Percentiles rank a stretch among this genome's conserved stretches.
Conservation (phyloP, 2,329 filamentous ascomycete genomes). For the Xylariaceae sp. region DNA sequence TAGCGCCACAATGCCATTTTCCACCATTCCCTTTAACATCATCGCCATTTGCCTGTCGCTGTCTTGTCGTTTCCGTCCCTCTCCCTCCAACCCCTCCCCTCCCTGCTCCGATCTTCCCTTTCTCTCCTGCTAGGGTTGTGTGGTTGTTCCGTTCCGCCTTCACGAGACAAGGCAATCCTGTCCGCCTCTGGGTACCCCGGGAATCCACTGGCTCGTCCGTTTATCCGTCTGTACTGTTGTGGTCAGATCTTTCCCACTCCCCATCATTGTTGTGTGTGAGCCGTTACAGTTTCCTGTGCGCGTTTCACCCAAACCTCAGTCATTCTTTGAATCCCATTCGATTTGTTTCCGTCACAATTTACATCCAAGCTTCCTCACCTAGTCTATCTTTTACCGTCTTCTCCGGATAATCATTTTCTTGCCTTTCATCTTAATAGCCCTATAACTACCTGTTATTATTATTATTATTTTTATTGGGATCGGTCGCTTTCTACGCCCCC, state of each 20-base stretch:
- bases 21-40: slow-evolving; percentile 9
- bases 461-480: not conserved
- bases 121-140: slow-evolving; percentile 18
- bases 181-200: slow-evolving; percentile 21
- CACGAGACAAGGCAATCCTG: slow-evolving; percentile 17
- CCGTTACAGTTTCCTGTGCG: slow-evolving; percentile 17
- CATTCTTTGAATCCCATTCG: not conserved
- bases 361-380: slow-evolving; percentile 12
- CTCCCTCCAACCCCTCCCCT: slow-evolving; percentile 8
- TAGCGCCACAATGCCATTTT: not conserved
- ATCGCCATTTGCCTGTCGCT: slow-evolving; percentile 2
- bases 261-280: slow-evolving; percentile 13
- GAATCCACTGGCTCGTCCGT: slow-evolving; percentile 19
- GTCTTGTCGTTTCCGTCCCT: not conserved
- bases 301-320: slow-evolving; percentile 17
- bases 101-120: slow-evolving; percentile 12
- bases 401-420: not conserved
- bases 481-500: not conserved
- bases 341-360: not conserved
- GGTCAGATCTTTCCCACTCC: slow-evolving; percentile 22
- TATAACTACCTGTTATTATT: slow-evolving; percentile 1
- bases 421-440: slow-evolving; percentile 4
- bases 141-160: slow-evolving; percentile 21
- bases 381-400: slow-evolving; percentile 2
- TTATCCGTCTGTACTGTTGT: slow-evolving; percentile 6